These are phyloP conservation scores for Mimosa bimucronata DNA, from an alignment of 306 rosid species.

Conservation along the genomic window DNA sequence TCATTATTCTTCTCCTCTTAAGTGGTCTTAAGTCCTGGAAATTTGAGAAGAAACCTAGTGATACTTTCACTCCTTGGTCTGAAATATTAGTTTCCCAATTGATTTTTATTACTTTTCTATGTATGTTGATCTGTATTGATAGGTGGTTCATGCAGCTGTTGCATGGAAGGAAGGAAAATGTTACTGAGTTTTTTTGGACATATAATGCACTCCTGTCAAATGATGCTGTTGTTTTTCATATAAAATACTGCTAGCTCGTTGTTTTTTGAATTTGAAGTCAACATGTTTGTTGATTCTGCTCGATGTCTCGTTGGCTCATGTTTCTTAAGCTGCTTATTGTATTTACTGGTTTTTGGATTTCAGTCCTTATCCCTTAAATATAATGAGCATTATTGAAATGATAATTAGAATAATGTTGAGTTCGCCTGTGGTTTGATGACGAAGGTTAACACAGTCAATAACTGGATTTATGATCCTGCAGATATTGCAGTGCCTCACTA, in stretches of 20 bases:
- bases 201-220: neutral
- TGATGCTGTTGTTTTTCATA: slow-evolving; percentile 13
- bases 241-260: neutral
- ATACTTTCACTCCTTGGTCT: slow-evolving; percentile 6
- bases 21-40: slow-evolving; percentile 8
- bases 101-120: neutral
- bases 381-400: slow-evolving; percentile 10
- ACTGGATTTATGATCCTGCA: slow-evolving; percentile 39
- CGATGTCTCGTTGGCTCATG: slow-evolving; percentile 20
- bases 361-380: neutral
- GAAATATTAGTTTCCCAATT: neutral
- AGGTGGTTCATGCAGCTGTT: neutral
- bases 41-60: slow-evolving; percentile 22
- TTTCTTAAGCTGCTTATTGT: slow-evolving; percentile 20
- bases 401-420: slow-evolving; percentile 25
- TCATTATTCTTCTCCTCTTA: neutral
- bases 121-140: neutral
- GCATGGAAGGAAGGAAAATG: slow-evolving; percentile 3
- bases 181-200: slow-evolving; percentile 9
- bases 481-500: slow-evolving; percentile 94
- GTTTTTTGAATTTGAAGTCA: slow-evolving; percentile 12
- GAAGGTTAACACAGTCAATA: neutral
- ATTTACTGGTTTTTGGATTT: slow-evolving; percentile 14
- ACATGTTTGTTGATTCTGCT: neutral
- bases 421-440: slow-evolving; percentile 14